Percentiles rank a stretch among this genome's conserved stretches.
These are phyloP conservation scores for Abrus pulchellus DNA, from an alignment of 306 rosid genomes.

Conservation along the genomic window DNA sequence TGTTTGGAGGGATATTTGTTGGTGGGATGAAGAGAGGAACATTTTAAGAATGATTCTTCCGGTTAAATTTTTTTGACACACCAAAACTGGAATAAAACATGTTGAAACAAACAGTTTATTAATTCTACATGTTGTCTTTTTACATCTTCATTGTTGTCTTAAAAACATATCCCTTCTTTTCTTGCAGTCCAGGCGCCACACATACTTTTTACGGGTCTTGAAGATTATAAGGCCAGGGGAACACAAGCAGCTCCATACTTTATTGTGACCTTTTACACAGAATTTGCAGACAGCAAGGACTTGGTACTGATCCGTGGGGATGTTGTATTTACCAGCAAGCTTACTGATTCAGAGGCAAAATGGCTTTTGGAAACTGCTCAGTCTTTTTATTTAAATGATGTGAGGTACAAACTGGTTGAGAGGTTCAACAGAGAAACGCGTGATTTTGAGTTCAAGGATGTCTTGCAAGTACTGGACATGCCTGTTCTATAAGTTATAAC, in stretches of 20 bases:
- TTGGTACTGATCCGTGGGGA: slow-evolving; percentile 89
- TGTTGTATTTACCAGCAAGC: slow-evolving; percentile 83
- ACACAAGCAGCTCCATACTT: slow-evolving; percentile 92
- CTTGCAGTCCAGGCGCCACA: slow-evolving; percentile 84
- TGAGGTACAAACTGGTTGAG: slow-evolving; percentile 81
- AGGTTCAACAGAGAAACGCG: slow-evolving; percentile 82
- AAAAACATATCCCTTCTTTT: slow-evolving; percentile 38
- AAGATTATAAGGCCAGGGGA: slow-evolving; percentile 96
- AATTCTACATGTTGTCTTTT: background rate
- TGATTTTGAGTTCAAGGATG: slow-evolving; percentile 96
- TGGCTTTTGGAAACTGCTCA: slow-evolving; percentile 87
- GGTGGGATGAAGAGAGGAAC: background rate
- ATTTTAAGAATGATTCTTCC: slow-evolving; percentile 30
- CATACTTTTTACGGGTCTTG: slow-evolving; percentile 87
- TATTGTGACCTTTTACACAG: slow-evolving; percentile 72
- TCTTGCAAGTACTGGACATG: slow-evolving; percentile 81
- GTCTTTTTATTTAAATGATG: slow-evolving; percentile 85
- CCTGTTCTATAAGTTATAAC: slow-evolving; percentile 73
- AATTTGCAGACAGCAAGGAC: slow-evolving; percentile 91
- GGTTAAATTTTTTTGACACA: background rate
- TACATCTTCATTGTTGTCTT: slow-evolving; percentile 3
- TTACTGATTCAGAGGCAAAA: slow-evolving; percentile 78
- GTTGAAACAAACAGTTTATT: slow-evolving; percentile 18
- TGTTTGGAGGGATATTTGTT: slow-evolving; percentile 1
- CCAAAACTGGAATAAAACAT: background rate